Conservation (phyloP, 257 asterid species). For the Voacanga thouarsii region DNA sequence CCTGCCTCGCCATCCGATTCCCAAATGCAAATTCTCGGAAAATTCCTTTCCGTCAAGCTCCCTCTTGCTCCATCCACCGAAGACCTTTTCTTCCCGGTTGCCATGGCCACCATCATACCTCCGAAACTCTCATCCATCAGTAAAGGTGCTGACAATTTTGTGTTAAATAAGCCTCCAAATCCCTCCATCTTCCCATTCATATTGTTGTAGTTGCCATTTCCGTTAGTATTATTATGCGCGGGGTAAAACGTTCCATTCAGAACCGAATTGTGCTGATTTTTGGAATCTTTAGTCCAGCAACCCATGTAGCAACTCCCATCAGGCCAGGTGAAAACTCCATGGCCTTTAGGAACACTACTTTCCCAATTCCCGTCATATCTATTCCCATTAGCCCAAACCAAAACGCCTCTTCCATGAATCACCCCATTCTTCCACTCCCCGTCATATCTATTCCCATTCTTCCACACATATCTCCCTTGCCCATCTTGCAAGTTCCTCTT, state of each 20-base stretch:
- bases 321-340: conserved; percentile 92
- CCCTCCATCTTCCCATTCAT: conserved; percentile 23
- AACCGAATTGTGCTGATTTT: conserved; percentile 29
- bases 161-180: conserved; percentile 34
- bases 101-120: conserved; percentile 40
- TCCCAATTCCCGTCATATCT: conserved; percentile 86
- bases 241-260: conserved; percentile 80
- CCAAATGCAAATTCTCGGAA: conserved; percentile 91
- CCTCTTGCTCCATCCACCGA: conserved; percentile 51
- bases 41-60: conserved; percentile 50
- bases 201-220: conserved; percentile 11
- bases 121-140: conserved; percentile 38
- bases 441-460: conserved; percentile 69
- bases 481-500: conserved; percentile 76
- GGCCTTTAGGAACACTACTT: conserved; percentile 66
- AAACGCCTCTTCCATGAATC: conserved; percentile 76
- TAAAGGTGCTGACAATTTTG: conserved; percentile 48
- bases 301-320: conserved; percentile 89
- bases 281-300: conserved; percentile 53
- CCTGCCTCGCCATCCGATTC: conserved; percentile 97
- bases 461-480: conserved; percentile 84
- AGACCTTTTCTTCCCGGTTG: conserved; percentile 55
- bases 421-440: conserved; percentile 92
- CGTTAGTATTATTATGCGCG: conserved; percentile 37
- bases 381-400: conserved; percentile 84